Evolutionary conservation across 345 rosid species (phyloP).

Genomic region (Citrus trifoliata): DNA sequence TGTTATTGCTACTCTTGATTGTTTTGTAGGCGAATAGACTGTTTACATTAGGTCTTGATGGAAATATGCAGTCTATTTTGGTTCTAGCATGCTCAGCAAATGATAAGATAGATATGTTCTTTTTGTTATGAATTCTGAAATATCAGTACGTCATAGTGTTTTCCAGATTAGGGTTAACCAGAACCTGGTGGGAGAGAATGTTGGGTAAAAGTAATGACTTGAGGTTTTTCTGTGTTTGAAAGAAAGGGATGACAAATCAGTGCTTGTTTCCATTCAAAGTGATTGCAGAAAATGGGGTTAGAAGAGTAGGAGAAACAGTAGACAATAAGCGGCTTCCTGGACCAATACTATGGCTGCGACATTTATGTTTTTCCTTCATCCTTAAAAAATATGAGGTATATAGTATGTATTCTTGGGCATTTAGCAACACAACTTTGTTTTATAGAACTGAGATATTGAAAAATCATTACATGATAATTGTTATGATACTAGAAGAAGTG

Average conservation of each 20-base stretch:
- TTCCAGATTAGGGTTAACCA: background rate
- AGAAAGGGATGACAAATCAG: background rate
- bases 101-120: background rate
- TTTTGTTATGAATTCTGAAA: background rate
- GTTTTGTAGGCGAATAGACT: background rate
- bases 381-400: background rate
- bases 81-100: background rate
- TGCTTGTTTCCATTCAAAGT: background rate
- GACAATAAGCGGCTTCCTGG: background rate
- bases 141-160: background rate
- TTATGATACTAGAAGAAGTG: background rate
- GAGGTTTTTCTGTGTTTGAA: background rate
- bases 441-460: background rate
- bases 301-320: background rate
- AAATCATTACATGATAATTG: background rate
- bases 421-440: background rate
- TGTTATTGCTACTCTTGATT: background rate
- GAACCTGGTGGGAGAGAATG: background rate
- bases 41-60: background rate
- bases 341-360: background rate
- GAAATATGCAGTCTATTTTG: background rate
- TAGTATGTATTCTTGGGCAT: background rate
- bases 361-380: background rate
- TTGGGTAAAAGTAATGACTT: background rate
- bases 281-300: background rate